phyloP scores from a whole-genome alignment of 1,284 basidiomycete genomes.

The Leccinum subfulvum region DNA sequence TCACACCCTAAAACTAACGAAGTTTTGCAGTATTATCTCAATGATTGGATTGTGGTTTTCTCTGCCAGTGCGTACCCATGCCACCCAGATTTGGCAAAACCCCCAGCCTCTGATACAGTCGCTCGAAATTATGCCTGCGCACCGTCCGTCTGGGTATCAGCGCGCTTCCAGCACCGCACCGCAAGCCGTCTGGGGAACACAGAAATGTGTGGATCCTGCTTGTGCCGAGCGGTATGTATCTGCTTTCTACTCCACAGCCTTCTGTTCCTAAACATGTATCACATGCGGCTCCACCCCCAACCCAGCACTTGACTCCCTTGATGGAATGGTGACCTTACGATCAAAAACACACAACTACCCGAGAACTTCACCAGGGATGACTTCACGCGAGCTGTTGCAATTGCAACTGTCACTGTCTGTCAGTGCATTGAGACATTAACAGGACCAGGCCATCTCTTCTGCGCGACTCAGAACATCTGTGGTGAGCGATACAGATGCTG shows the following conservation, averaged over 20 bases:
- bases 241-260: conserved; percentile 40
- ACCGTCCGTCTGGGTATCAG: conserved; percentile 73
- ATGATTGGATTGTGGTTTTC: conserved; percentile 96
- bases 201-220: conserved; percentile 46
- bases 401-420: conserved; percentile 76
- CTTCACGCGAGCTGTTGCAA: conserved; percentile 86
- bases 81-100: conserved; percentile 99
- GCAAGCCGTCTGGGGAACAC: conserved; percentile 32
- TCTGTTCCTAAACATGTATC: conserved; percentile 46
- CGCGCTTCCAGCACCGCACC: conserved; percentile 23
- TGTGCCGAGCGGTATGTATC: conserved; percentile 30
- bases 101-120: conserved; percentile 81
- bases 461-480: conserved; percentile 39
- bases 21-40: conserved; percentile 77
- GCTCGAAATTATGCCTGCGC: conserved; percentile 53
- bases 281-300: conserved; percentile 47
- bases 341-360: conserved; percentile 64
- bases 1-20: conserved; percentile 3
- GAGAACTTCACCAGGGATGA: conserved; percentile 79
- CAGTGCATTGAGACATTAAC: conserved; percentile 76
- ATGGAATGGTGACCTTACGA: conserved; percentile 73
- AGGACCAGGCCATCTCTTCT: conserved; percentile 51
- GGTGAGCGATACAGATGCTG: conserved; percentile 37
- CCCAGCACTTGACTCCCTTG: conserved; percentile 60
- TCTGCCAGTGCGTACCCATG: conserved; percentile 81